A percentile compares a stretch with the other conserved stretches of the same genome.
These are phyloP conservation scores for Xerocomus potaroensis DNA, from an alignment of 768 basidiomycete genomes.

Conservation along the genomic window DNA sequence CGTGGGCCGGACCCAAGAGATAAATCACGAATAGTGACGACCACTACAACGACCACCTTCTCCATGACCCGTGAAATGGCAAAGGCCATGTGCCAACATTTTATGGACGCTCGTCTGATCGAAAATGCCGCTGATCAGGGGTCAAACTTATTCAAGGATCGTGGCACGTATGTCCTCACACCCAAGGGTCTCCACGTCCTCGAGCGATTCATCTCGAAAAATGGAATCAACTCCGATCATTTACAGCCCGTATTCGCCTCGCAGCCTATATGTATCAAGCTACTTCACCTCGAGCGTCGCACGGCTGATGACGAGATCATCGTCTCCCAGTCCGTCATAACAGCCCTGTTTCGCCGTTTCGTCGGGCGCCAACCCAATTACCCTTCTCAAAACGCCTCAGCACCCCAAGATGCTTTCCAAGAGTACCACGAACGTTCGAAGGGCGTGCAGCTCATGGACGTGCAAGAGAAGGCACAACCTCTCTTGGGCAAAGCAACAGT, in stretches of 20 bases:
- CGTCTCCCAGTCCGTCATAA: slow-evolving; percentile 89
- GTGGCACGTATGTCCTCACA: slow-evolving; percentile 92
- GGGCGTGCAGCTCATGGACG: slow-evolving; percentile 67
- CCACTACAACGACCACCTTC: slow-evolving; percentile 98
- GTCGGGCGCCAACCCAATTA: slow-evolving; percentile 86
- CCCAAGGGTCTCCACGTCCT: slow-evolving; percentile 98
- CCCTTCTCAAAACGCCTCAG: slow-evolving; percentile 40
- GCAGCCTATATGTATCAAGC: slow-evolving; percentile 96
- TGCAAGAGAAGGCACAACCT: slow-evolving; percentile 61
- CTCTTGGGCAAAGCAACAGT: slow-evolving; percentile 42
- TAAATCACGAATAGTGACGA: slow-evolving; percentile 96
- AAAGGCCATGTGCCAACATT: slow-evolving; percentile 99
- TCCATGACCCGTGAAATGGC: slow-evolving; percentile 99
- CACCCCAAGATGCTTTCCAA: slow-evolving; percentile 56
- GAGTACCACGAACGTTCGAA: slow-evolving; percentile 78
- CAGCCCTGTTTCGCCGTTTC: slow-evolving; percentile 94
- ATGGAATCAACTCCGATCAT: slow-evolving; percentile 94
- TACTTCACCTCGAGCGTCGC: slow-evolving; percentile 93
- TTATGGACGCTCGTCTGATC: slow-evolving; percentile 97
- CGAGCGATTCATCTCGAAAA: slow-evolving; percentile 99
- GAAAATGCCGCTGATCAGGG: slow-evolving; percentile 92
- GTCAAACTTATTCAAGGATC: slow-evolving; percentile 92
- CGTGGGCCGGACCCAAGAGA: slow-evolving; percentile 98
- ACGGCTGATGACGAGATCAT: slow-evolving; percentile 96
- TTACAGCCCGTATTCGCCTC: slow-evolving; percentile 84